Evolutionary conservation across 257 asterid species (phyloP), one percentile per base, ranked within the genome.

Genomic region (Solanum paucissectum): DNA sequence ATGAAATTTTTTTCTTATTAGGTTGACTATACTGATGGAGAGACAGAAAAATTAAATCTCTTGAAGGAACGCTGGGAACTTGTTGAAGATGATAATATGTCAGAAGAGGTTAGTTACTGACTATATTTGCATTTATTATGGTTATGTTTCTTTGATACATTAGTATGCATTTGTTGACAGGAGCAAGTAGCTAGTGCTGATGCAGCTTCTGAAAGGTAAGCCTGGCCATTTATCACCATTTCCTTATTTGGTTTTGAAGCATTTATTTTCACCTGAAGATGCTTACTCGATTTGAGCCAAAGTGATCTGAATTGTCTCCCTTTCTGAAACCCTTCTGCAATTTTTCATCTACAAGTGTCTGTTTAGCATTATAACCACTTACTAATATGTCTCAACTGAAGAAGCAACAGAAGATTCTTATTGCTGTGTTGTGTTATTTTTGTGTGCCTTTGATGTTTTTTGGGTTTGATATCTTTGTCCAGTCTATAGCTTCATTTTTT

Each of bases 21-120:
- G 99, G 95, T 97, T 66, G 32, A 40, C 79, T 97, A 97, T 83
- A 83, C 13, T 91, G 99, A 96, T 91, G 99, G 99, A 12, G 99
- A 97, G 81, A 86, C 88, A 88, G 99, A 97, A 91, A 62, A 12
- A 9, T 91, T 97, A 85, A 91, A 93, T 92, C 96, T 97, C 46
- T 89, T 18, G 86, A 93, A 84, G 88, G 95, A 97, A 88, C 84
- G 83, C 71, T 97, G 96, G 98, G 90, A 90, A 74, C 85, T 93
- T 87, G 73, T 97, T 87, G 88, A 71, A 29, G 96, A 91, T 86
- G 91, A 89, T 87, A 71, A 86, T 83, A 89, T 85, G 88, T 90
- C 94, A 82, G 92, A 91, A 86, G 92, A 87, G 87, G 99, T 95
- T 89, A 88, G 93, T 87, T 77, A 40, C 90, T 49, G 82, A 89